Conservation (phyloP, 2,329 filamentous ascomycete species). For the Aureobasidium leucospermi region DNA sequence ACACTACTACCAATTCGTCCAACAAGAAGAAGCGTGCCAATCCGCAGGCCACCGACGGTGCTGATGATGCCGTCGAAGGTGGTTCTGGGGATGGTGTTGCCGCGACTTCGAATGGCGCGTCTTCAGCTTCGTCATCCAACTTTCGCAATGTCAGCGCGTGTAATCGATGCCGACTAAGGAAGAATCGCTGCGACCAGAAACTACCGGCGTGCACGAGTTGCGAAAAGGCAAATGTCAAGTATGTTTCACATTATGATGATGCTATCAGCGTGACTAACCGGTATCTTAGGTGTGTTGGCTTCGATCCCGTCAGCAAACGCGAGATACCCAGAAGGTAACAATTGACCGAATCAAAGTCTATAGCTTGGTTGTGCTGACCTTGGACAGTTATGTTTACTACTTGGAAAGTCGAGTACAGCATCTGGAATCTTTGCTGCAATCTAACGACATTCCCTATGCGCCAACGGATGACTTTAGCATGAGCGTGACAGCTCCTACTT, state of each 20-base stretch:
- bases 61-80: neutral
- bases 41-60: neutral
- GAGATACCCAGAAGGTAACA: conserved; percentile 72
- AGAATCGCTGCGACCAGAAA: conserved; percentile 92
- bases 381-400: conserved; percentile 78
- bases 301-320: conserved; percentile 92
- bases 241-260: neutral
- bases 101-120: conserved; percentile 3
- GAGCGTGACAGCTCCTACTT: conserved; percentile 17
- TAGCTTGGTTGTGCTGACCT: neutral
- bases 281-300: conserved; percentile 63
- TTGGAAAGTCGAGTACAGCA: conserved; percentile 80
- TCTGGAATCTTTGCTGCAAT: conserved; percentile 66
- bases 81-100: neutral
- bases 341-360: neutral
- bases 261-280: neutral
- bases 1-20: conserved; percentile 2
- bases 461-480: conserved; percentile 57
- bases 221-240: conserved; percentile 78
- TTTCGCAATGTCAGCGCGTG: conserved; percentile 68
- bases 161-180: conserved; percentile 83
- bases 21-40: conserved; percentile 15
- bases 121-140: conserved; percentile 61
- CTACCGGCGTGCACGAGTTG: conserved; percentile 86
- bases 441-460: conserved; percentile 64